Evolutionary conservation across 352 stramenopile genomes (phyloP).

Genomic region (Globisporangium canariense): DNA sequence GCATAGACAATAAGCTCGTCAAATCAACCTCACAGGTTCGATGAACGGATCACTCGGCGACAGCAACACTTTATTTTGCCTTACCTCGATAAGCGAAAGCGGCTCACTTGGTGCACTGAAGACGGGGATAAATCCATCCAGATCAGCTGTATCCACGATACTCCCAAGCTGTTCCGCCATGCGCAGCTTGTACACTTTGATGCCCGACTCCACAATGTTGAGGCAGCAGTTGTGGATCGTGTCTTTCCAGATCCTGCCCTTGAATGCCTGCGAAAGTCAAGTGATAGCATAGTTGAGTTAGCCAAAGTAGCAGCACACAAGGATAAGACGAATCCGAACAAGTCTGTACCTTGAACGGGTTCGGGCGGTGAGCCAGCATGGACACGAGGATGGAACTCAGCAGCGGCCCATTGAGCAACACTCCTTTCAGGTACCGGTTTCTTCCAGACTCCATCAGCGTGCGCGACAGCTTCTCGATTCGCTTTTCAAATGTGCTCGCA

Average conservation of each 20-base stretch:
- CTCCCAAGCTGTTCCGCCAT: slow-evolving; percentile 64
- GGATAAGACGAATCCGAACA: not conserved
- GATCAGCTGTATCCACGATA: slow-evolving; percentile 72
- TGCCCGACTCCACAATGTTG: slow-evolving; percentile 71
- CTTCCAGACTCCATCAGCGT: slow-evolving; percentile 54
- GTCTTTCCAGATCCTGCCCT: slow-evolving; percentile 66
- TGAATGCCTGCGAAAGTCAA: slow-evolving; percentile 43
- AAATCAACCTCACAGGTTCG: not conserved
- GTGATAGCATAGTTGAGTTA: not conserved
- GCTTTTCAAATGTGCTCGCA: slow-evolving; percentile 48
- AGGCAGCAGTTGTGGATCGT: slow-evolving; percentile 80
- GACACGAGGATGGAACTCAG: slow-evolving; percentile 70
- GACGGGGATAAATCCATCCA: slow-evolving; percentile 50
- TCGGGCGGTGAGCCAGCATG: slow-evolving; percentile 65
- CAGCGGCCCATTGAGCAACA: slow-evolving; percentile 70
- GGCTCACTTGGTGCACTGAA: slow-evolving; percentile 26
- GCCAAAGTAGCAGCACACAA: not conserved
- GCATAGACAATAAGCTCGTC: not conserved
- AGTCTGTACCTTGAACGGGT: slow-evolving; percentile 51
- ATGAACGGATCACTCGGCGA: not conserved
- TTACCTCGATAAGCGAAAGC: slow-evolving; percentile 38
- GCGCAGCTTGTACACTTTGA: slow-evolving; percentile 76
- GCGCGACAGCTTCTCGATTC: slow-evolving; percentile 58
- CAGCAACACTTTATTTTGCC: not conserved
- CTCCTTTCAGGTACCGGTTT: slow-evolving; percentile 64